Percentiles rank a stretch among this genome's conserved stretches.
phyloP scores from a whole-genome alignment of 2,329 filamentous ascomycete genomes.

The Sclerotinia borealis region DNA sequence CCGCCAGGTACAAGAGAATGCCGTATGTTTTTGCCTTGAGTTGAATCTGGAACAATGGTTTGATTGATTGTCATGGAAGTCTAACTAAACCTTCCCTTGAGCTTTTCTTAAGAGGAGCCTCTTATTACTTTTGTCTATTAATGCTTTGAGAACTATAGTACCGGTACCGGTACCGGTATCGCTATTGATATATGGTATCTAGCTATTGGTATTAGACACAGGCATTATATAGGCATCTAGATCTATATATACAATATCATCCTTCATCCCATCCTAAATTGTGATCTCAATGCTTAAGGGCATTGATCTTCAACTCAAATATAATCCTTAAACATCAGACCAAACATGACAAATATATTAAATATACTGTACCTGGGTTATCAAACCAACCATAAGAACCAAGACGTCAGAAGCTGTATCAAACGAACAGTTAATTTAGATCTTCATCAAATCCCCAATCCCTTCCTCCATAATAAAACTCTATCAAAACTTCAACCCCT shows the following conservation, averaged over 20 bases:
- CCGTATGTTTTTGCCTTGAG: neutral
- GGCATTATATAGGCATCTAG: neutral
- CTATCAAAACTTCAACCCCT: neutral
- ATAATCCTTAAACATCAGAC: constrained; percentile 12
- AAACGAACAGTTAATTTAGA: neutral
- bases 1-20: neutral
- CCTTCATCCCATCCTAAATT: constrained; percentile 4
- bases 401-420: neutral
- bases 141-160: no score
- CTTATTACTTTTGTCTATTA: neutral
- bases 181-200: neutral
- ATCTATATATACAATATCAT: neutral
- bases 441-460: constrained; percentile 4
- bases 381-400: neutral
- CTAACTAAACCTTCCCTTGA: neutral
- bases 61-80: neutral
- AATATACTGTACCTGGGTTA: no score
- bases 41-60: constrained; percentile 1
- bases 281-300: neutral
- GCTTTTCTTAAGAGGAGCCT: neutral
- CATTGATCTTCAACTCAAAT: constrained; percentile 4
- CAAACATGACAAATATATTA: neutral
- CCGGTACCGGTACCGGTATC: no score
- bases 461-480: constrained; percentile 1
- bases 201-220: no score